A percentile compares a stretch with the other conserved stretches of the same genome.
Conservation (phyloP, 106 monocot genomes). For the Iris macrosiphon region DNA sequence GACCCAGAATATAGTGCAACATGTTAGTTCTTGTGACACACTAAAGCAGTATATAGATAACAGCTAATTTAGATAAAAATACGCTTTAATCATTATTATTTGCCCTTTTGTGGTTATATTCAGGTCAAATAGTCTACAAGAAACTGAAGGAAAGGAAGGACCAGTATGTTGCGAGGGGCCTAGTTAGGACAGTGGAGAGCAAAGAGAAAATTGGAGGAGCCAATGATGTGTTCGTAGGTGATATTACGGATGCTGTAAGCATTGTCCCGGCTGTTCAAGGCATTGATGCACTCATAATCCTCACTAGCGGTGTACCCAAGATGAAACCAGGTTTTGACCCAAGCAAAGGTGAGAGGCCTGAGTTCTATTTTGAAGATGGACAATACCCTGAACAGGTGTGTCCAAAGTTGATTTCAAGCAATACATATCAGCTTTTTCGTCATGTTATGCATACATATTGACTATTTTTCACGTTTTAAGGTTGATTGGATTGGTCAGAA, state of each 20-base stretch:
- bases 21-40: too few relatives aligned
- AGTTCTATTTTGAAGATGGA: constrained; percentile 86
- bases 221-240: constrained; percentile 64
- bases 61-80: too few relatives aligned
- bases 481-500: constrained; percentile 99
- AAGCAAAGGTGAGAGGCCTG: constrained; percentile 63
- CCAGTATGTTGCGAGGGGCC: constrained; percentile 54
- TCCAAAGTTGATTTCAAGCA: too few relatives aligned
- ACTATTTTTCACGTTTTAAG: too few relatives aligned
- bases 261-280: constrained; percentile 52
- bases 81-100: too few relatives aligned
- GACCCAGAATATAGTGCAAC: too few relatives aligned
- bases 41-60: too few relatives aligned
- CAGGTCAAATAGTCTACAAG: constrained; percentile 84
- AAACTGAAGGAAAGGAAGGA: constrained; percentile 54
- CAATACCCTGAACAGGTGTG: constrained; percentile 58
- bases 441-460: too few relatives aligned
- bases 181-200: constrained; percentile 76
- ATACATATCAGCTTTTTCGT: background rate
- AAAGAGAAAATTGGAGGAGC: constrained; percentile 62
- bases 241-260: constrained; percentile 48
- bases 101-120: background rate
- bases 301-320: constrained; percentile 73
- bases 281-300: constrained; percentile 71
- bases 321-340: constrained; percentile 92